Evolutionary conservation across 2,329 filamentous ascomycete species (phyloP), one percentile per base, ranked within the genome.

Genomic region (Sporothrix schenckii): DNA sequence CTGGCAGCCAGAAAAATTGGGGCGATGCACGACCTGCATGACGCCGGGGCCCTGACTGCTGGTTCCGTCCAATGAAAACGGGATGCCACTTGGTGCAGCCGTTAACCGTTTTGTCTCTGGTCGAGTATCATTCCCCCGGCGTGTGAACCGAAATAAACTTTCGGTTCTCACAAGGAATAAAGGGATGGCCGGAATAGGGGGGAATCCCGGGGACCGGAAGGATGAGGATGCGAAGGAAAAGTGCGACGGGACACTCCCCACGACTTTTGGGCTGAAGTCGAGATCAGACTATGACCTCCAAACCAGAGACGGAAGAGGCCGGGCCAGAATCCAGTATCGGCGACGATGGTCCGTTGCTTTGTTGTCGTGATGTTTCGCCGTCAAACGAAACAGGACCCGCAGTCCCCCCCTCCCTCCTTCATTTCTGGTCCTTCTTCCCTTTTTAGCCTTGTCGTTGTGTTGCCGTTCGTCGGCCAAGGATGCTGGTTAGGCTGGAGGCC

Each of bases 201-300:
- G 16, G 4, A 1, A 34, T 44, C 6, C 56, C 58, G 4, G 39
- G 58, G 39, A 16, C 2, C 39, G 58, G 61, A 50, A 50, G 44
- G 41, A 50, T 50, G 61, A 65, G 44, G 44, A 34, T 6, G 27
- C n/a, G n/a, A 47, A 65, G 13, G 21, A 63, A 47, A 63, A 49
- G 13, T 50, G 24, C 21, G 24, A 50, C 10, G 47, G 44, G 24
- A 3, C 27, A 44, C 34, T 65, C 61, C 61, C 61, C 44, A 65
- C 61, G 61, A 49, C 61, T 34, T 50, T 60, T 65, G 44, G 60
- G 61, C 24, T 34, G 24, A 50, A 34, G 13, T 50, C 44, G 44
- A 65, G 44, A n/a, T 44, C 39, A 27, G 41, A 24, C 58, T 47
- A 14, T 7, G 16, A 9, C 11, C 19, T 39, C 52, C 52, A 27